Evolutionary conservation across 192 early-diverging fungal species (phyloP), one percentile per base, ranked within the genome.

Genomic region (Mortierella antarctica): DNA sequence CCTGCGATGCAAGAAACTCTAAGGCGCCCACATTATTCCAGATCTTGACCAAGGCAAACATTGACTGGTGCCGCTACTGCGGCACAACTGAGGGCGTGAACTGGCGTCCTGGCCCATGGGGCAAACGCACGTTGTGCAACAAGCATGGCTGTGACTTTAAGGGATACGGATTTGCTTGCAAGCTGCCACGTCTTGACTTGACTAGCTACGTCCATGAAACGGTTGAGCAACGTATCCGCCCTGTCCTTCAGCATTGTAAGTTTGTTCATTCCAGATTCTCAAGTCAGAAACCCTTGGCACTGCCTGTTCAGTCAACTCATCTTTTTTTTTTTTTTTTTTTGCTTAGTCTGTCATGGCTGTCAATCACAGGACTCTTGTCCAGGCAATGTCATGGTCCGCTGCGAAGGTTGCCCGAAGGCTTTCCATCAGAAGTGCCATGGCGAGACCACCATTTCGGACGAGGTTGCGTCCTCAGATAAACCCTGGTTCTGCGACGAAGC

Each of bases 141-240:
- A 96, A 96, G 84, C 96, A 97, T 79, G 96, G 96, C 59, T 97
- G 96, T 82, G 96, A 96, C 85, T 97, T 95, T 80, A 96, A 96
- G 83, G 96, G 96, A 42, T 97, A 96, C 74, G 96, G 96, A 14
- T 96, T 96, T 76, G 93, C 93, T 0, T 95, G 92, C 70, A 97
- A 95, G 73, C 84, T 93, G 82, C 93, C 93, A 50, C 90, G 96
- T 11, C 86, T 97, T 44, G 93, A 97, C 69, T 87, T 97, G 67
- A 91, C 89, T 41, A 87, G 86, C 65, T 97, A 93, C 73, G 84
- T 70, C 13, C 85, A 91, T 57, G 96, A 97, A 70, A 64, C 89
- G n/a, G 85, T 95, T 23, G 88, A 92, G 18, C 91, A 93, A 58
- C 90, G 96, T 55, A 88, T 91, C 59, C 89, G 94, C 14, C 96